phyloP scores from a whole-genome alignment of 306 rosid genomes.

The Chamaecrista fasciculata region DNA sequence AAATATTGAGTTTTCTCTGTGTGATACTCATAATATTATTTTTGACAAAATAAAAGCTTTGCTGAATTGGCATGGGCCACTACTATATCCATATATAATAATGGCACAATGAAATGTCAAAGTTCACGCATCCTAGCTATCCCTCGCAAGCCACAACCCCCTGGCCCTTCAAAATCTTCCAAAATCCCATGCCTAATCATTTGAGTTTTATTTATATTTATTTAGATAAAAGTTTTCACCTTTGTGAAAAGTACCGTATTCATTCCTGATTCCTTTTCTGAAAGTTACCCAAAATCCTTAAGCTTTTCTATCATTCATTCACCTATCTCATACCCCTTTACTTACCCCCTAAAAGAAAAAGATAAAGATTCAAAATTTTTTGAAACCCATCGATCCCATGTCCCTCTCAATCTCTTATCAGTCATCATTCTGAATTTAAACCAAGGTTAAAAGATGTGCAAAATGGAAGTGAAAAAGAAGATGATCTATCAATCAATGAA shows the following conservation, averaged over 20 bases:
- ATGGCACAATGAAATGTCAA: slow-evolving; percentile 46
- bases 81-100: slow-evolving; percentile 22
- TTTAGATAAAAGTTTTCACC: slow-evolving; percentile 16
- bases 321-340: slow-evolving; percentile 25
- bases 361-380: slow-evolving; percentile 31
- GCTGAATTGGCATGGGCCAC: slow-evolving; percentile 67
- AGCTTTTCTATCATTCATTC: slow-evolving; percentile 26
- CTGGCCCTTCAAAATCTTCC: slow-evolving; percentile 51
- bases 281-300: slow-evolving; percentile 34
- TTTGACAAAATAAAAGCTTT: no score
- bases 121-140: slow-evolving; percentile 30
- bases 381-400: slow-evolving; percentile 26
- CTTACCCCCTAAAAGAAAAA: neutral
- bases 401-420: no score
- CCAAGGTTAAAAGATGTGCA: slow-evolving; percentile 33
- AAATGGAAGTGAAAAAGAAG: slow-evolving; percentile 42
- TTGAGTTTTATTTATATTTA: slow-evolving; percentile 34
- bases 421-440: slow-evolving; percentile 51
- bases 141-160: no score
- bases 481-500: slow-evolving; percentile 72
- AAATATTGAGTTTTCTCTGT: no score
- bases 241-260: slow-evolving; percentile 20
- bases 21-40: no score
- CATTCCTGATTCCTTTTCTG: slow-evolving; percentile 28
- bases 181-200: slow-evolving; percentile 68